Evolutionary conservation across 139 green algal species (phyloP), one percentile per base, ranked within the genome.

Genomic region (Auxenochlorella pyrenoidosa): DNA sequence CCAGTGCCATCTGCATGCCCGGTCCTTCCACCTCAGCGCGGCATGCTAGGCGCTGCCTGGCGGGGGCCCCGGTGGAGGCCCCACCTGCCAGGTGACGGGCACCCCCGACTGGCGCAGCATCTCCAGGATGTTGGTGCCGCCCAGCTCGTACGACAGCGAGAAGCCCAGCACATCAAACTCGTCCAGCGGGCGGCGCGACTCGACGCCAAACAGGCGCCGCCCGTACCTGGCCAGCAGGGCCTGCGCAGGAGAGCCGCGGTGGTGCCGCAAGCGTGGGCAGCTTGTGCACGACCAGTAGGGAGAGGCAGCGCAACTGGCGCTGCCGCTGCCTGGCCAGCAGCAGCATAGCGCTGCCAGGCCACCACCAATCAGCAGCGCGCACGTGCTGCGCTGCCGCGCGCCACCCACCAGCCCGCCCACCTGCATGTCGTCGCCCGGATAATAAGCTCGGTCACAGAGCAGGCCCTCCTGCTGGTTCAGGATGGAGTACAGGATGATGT

Each of bases 401-500:
- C 21, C 12, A 18, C 59, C 22, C 59, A 12, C 21, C 63, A 36
- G 26, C 63, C 28, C 15, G 6, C 79, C 13, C 36, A 59, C 80
- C 63, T 75, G 63, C 82, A 86, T 68, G 66, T 86, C 82, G 0
- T 77, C 44, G 8, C 83, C 94, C 5, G 95, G 94, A 58, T 93
- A 93, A 88, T 97, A 97, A 26, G 88, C 68, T 5, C 94, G 87
- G 87, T 97, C 94, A 86, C 94, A 97, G 59, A 96, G 81, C 63
- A 97, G 73, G 16, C 92, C 89, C 28, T 89, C 26, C 75, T 88
- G 43, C 63, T 91, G 41, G 86, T 96, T 94, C 32, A 96, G 89
- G 5, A 96, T 79, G 8, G 89, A 91, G 80, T 97, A 97, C 22
- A 97, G 92, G 32, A 97, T 90, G 86, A 97, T 92, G 83, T 97